These are phyloP conservation scores for Logfia minima DNA, from an alignment of 129 eudicot genomes.

Conservation along the genomic window DNA sequence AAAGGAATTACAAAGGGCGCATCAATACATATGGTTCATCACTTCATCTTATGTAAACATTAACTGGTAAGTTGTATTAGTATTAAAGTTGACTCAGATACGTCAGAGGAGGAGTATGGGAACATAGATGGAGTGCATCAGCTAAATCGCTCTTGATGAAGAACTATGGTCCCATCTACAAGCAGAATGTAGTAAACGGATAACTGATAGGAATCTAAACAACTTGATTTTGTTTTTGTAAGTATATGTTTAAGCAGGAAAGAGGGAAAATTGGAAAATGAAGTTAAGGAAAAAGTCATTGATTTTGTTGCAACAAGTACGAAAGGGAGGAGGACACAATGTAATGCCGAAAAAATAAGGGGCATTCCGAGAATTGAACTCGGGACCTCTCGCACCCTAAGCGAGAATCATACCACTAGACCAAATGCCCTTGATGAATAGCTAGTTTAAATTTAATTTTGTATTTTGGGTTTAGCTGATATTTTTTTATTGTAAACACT, in stretches of 20 bases:
- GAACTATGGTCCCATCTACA: neutral
- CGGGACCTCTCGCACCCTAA: slow-evolving; percentile 99
- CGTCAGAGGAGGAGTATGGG: neutral
- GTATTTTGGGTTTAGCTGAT: too few relatives aligned
- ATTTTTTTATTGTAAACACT: too few relatives aligned
- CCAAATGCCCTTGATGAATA: slow-evolving; percentile 63
- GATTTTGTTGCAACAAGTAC: neutral
- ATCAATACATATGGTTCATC: too few relatives aligned
- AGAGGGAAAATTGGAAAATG: neutral
- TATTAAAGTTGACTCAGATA: neutral
- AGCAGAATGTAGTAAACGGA: neutral
- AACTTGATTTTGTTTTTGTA: neutral
- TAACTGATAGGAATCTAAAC: neutral
- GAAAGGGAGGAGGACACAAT: neutral
- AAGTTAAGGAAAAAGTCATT: too few relatives aligned
- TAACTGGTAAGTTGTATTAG: neutral
- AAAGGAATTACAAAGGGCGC: too few relatives aligned
- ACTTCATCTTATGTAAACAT: too few relatives aligned
- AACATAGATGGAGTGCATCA: too few relatives aligned
- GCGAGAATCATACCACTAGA: slow-evolving; percentile 99
- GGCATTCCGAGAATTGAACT: slow-evolving; percentile 99
- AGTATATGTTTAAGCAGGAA: neutral
- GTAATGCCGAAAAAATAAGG: slow-evolving; percentile 20
- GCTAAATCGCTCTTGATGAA: neutral
- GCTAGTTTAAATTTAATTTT: too few relatives aligned